phyloP scores from a whole-genome alignment of 805 yeast genomes.

The Suhomyces xylopsoci region DNA sequence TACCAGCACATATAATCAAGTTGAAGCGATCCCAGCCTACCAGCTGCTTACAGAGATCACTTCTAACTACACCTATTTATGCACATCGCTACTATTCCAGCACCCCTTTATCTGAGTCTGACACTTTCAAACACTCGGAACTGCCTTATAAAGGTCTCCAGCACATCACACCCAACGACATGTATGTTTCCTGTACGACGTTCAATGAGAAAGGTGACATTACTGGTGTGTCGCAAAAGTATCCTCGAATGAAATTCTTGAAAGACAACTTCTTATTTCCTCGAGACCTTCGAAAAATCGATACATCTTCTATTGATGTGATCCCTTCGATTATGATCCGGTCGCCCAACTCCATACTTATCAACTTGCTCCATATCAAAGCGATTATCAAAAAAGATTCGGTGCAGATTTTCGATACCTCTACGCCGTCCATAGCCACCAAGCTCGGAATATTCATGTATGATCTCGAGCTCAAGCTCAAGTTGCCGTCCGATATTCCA shows the following conservation, averaged over 20 bases:
- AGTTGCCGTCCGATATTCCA: constrained; percentile 25
- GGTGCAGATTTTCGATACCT: constrained; percentile 81
- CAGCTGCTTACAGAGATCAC: background rate
- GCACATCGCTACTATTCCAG: background rate
- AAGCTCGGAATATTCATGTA: constrained; percentile 76
- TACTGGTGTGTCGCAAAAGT: constrained; percentile 64
- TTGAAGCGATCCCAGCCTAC: background rate
- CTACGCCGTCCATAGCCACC: constrained; percentile 63
- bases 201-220: constrained; percentile 71
- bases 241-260: constrained; percentile 70
- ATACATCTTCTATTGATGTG: constrained; percentile 68
- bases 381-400: constrained; percentile 80
- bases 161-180: constrained; percentile 40
- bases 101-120: background rate
- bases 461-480: constrained; percentile 75
- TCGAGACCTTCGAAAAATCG: constrained; percentile 82
- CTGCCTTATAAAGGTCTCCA: constrained; percentile 4
- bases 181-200: constrained; percentile 73
- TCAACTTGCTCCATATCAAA: constrained; percentile 82
- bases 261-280: constrained; percentile 73
- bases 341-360: constrained; percentile 65
- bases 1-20: background rate
- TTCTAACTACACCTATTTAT: background rate
- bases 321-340: constrained; percentile 88
- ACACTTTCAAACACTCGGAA: background rate